These are phyloP conservation scores for Pichia cabralensis DNA, from an alignment of 805 yeast genomes.

Conservation along the genomic window DNA sequence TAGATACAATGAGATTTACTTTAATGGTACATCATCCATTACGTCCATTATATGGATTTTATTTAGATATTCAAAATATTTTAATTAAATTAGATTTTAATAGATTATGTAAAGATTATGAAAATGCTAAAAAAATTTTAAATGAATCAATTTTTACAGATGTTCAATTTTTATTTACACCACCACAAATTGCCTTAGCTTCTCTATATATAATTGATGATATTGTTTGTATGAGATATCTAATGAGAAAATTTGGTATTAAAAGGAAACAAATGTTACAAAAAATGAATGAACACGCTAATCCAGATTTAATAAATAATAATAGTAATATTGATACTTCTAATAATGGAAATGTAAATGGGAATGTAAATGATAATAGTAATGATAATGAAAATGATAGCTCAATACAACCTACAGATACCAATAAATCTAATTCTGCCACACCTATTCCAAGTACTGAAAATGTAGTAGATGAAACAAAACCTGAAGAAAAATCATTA, in stretches of 20 bases:
- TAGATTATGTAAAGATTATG: conserved; percentile 60
- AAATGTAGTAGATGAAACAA: conserved; percentile 4
- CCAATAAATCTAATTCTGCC: not conserved
- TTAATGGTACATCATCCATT: conserved; percentile 82
- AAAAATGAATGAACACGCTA: conserved; percentile 7
- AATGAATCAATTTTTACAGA: conserved; percentile 69
- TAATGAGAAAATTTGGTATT: conserved; percentile 48
- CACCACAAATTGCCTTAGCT: conserved; percentile 93
- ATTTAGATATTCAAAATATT: conserved; percentile 71
- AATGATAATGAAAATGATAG: not conserved
- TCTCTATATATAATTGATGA: conserved; percentile 63
- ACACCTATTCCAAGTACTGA: no score
- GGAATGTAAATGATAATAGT: conserved; percentile 8
- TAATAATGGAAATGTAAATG: not conserved
- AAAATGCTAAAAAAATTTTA: conserved; percentile 54
- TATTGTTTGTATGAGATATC: conserved; percentile 53
- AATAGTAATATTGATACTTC: not conserved
- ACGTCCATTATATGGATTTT: conserved; percentile 88
- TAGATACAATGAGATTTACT: conserved; percentile 70
- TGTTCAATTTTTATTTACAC: conserved; percentile 68
- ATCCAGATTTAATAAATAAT: conserved; percentile 6
- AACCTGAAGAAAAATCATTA: not conserved
- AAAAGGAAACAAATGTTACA: conserved; percentile 18
- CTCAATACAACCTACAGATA: not conserved
- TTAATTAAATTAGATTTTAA: conserved; percentile 41